Evolutionary conservation across 805 yeast genomes (phyloP).

Genomic region (Metschnikowia amazonensis): DNA sequence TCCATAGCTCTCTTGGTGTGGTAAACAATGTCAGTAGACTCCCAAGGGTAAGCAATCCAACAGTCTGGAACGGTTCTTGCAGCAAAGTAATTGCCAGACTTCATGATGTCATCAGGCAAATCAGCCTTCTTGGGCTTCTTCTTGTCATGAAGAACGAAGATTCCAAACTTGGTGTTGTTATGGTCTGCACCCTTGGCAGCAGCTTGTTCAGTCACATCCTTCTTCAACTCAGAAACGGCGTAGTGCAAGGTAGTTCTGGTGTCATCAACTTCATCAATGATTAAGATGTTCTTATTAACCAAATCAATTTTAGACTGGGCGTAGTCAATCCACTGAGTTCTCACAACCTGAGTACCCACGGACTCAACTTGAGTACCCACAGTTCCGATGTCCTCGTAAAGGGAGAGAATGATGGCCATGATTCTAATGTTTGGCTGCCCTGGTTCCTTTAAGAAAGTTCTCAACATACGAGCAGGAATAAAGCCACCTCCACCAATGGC

Average conservation of each 20-base stretch:
- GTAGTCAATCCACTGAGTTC: slow-evolving; percentile 90
- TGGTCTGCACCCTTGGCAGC: slow-evolving; percentile 52
- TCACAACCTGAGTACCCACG: slow-evolving; percentile 50
- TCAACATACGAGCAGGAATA: slow-evolving; percentile 93
- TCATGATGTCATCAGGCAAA: slow-evolving; percentile 59
- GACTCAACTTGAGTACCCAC: slow-evolving; percentile 35
- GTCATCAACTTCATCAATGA: slow-evolving; percentile 90
- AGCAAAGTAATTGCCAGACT: slow-evolving; percentile 62
- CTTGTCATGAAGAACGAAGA: slow-evolving; percentile 83
- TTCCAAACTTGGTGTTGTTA: slow-evolving; percentile 63
- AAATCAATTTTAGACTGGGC: slow-evolving; percentile 53
- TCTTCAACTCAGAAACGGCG: slow-evolving; percentile 71
- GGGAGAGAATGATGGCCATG: slow-evolving; percentile 89
- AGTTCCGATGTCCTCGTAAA: slow-evolving; percentile 78
- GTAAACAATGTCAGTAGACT: slow-evolving; percentile 72
- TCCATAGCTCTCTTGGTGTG: slow-evolving; percentile 62
- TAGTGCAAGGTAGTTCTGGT: slow-evolving; percentile 87
- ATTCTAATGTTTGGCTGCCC: slow-evolving; percentile 87
- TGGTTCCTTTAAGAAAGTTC: slow-evolving; percentile 85
- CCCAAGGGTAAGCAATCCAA: slow-evolving; percentile 94
- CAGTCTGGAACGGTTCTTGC: slow-evolving; percentile 71
- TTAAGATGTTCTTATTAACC: slow-evolving; percentile 75
- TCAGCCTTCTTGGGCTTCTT: slow-evolving; percentile 76
- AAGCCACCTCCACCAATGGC: slow-evolving; percentile 99
- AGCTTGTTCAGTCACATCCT: slow-evolving; percentile 59